Evolutionary conservation across 768 basidiomycete genomes (phyloP).

Genomic region (Tricholoma matsutake): DNA sequence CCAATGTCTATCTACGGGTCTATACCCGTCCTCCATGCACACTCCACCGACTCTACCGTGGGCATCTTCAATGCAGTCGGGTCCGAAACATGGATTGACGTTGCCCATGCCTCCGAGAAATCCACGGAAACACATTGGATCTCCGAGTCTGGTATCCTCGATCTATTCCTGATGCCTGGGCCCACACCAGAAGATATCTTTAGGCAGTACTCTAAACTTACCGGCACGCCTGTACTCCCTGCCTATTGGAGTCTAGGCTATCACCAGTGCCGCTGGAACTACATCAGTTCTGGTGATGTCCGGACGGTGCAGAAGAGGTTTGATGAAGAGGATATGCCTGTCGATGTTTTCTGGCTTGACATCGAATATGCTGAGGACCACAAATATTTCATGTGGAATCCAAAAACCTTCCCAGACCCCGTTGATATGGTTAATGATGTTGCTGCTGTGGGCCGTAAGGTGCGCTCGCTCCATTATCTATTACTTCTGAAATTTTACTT

Average conservation of each 20-base stretch:
- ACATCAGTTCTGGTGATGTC: conserved; percentile 86
- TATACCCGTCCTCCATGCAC: conserved; percentile 92
- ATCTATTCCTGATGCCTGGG: conserved; percentile 91
- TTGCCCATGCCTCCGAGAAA: conserved; percentile 62
- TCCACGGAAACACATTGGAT: conserved; percentile 95
- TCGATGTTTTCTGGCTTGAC: conserved; percentile 97
- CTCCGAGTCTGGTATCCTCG: conserved; percentile 94
- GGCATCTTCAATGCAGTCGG: conserved; percentile 84
- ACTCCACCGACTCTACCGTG: conserved; percentile 82
- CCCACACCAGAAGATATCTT: conserved; percentile 82
- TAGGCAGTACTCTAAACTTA: conserved; percentile 79
- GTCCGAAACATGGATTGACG: conserved; percentile 95
- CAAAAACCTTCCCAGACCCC: conserved; percentile 90
- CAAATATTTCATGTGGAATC: conserved; percentile 97
- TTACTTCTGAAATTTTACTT: background rate
- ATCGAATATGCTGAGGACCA: conserved; percentile 94
- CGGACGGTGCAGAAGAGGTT: conserved; percentile 81
- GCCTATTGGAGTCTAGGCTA: conserved; percentile 90
- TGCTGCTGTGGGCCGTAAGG: conserved; percentile 82
- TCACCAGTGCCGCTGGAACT: conserved; percentile 99
- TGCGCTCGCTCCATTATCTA: conserved; percentile 24
- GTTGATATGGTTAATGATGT: conserved; percentile 91
- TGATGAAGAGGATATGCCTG: conserved; percentile 91
- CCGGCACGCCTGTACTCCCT: conserved; percentile 85
- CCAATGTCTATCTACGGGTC: conserved; percentile 85